Evolutionary conservation across 805 yeast species (phyloP).

Genomic region (Kodamaea restingae): DNA sequence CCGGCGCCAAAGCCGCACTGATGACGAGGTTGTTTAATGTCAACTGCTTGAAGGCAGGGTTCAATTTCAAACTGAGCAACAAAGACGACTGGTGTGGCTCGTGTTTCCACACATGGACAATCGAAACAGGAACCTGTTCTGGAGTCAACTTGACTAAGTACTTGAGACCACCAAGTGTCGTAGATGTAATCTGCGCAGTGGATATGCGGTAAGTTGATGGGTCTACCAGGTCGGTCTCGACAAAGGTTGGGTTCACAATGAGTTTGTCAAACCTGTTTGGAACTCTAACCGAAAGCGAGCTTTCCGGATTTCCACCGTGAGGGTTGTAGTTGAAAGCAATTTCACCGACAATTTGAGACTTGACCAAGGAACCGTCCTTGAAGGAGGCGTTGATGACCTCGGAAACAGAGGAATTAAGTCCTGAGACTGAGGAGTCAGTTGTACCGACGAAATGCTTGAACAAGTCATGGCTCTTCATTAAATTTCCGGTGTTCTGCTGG

Average conservation of each 20-base stretch:
- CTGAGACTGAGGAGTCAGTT: constrained; percentile 26
- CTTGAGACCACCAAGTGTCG: constrained; percentile 77
- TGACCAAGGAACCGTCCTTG: constrained; percentile 58
- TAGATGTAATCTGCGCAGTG: constrained; percentile 51
- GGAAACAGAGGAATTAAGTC: constrained; percentile 79
- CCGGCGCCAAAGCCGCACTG: constrained; percentile 54
- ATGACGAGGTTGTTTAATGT: constrained; percentile 57
- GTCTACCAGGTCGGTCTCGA: constrained; percentile 17
- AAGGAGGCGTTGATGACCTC: constrained; percentile 76
- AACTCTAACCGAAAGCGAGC: constrained; percentile 34
- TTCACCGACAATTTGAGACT: constrained; percentile 76
- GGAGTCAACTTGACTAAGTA: constrained; percentile 53
- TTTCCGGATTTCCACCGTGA: constrained; percentile 15
- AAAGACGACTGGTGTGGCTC: constrained; percentile 83
- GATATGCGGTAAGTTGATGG: constrained; percentile 33
- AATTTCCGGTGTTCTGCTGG: constrained; percentile 38
- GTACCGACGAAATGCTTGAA: constrained; percentile 29
- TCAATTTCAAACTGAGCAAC: constrained; percentile 63
- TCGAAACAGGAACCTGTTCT: constrained; percentile 55
- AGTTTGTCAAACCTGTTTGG: constrained; percentile 49
- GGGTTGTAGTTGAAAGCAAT: constrained; percentile 68
- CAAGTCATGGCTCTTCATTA: constrained; percentile 48
- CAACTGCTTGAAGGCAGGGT: constrained; percentile 38
- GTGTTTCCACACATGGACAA: constrained; percentile 86
- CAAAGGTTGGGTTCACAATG: constrained; percentile 37